Evolutionary conservation across 768 basidiomycete genomes (phyloP).

Genomic region (Clathrus columnatus): DNA sequence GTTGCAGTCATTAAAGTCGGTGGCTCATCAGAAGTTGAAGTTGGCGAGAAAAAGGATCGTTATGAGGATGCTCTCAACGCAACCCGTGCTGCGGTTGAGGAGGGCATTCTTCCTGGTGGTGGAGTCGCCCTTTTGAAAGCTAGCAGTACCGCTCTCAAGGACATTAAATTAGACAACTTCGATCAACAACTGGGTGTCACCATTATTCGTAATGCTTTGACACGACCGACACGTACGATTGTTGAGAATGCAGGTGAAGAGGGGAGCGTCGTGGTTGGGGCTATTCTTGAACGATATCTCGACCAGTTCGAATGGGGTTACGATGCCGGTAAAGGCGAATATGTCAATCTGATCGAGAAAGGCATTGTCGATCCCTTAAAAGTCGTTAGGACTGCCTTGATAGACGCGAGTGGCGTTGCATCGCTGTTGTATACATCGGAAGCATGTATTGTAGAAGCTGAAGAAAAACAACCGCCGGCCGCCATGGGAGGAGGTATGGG

Average conservation of each 20-base stretch:
- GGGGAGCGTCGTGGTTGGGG: conserved; percentile 85
- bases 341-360: conserved; percentile 86
- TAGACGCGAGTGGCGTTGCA: conserved; percentile 92
- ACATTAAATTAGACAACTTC: conserved; percentile 59
- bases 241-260: conserved; percentile 93
- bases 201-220: conserved; percentile 83
- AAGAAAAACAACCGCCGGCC: conserved; percentile 60
- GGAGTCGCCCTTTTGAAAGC: conserved; percentile 91
- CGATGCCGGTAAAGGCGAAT: conserved; percentile 87
- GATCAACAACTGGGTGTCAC: conserved; percentile 94
- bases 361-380: conserved; percentile 96
- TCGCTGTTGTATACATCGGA: conserved; percentile 89
- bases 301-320: conserved; percentile 87
- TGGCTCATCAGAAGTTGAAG: conserved; percentile 88
- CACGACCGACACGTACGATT: conserved; percentile 79
- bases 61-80: conserved; percentile 97
- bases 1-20: conserved; percentile 99
- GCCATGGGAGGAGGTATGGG: conserved; percentile 33
- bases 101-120: conserved; percentile 96
- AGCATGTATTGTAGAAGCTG: conserved; percentile 84
- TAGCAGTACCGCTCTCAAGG: conserved; percentile 51
- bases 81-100: conserved; percentile 97
- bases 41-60: conserved; percentile 98
- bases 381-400: conserved; percentile 88
- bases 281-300: conserved; percentile 62